These are phyloP conservation scores for Arthrocladium fulminans DNA, from an alignment of 2,329 filamentous ascomycete genomes.

Conservation along the genomic window DNA sequence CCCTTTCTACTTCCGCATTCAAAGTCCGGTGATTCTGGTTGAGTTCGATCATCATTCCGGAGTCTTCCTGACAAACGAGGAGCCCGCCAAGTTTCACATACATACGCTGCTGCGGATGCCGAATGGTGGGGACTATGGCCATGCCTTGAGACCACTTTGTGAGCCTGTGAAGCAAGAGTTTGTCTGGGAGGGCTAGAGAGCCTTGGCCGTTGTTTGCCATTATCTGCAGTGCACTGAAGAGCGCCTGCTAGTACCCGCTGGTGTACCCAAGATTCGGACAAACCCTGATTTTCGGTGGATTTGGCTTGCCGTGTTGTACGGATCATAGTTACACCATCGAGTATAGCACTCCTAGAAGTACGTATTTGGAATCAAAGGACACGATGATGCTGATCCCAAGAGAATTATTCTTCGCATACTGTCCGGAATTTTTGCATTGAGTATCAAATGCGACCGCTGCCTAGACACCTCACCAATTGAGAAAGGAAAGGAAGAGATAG, in stretches of 20 bases:
- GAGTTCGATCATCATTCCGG: constrained; percentile 77
- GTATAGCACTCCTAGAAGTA: no score
- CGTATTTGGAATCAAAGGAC: no score
- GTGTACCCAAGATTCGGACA: neutral
- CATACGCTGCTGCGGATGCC: constrained; percentile 65
- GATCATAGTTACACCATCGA: no score
- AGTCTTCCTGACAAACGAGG: constrained; percentile 63
- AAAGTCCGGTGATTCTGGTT: constrained; percentile 63
- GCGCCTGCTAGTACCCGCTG: neutral
- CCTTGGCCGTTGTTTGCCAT: no score
- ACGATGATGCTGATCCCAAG: no score
- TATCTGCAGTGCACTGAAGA: neutral
- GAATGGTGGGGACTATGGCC: constrained; percentile 69
- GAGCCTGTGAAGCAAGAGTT: constrained; percentile 29
- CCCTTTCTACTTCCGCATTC: constrained; percentile 68
- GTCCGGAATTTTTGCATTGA: no score
- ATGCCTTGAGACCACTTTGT: constrained; percentile 34
- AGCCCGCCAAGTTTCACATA: constrained; percentile 70
- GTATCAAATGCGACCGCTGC: no score
- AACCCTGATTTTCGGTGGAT: no score
- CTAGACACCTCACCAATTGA: no score
- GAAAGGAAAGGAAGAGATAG: no score
- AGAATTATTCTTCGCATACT: no score
- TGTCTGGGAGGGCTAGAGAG: constrained; percentile 26
- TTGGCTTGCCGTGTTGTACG: no score